Conservation (phyloP, 331 rosid species). For the Acacia pycnantha region DNA sequence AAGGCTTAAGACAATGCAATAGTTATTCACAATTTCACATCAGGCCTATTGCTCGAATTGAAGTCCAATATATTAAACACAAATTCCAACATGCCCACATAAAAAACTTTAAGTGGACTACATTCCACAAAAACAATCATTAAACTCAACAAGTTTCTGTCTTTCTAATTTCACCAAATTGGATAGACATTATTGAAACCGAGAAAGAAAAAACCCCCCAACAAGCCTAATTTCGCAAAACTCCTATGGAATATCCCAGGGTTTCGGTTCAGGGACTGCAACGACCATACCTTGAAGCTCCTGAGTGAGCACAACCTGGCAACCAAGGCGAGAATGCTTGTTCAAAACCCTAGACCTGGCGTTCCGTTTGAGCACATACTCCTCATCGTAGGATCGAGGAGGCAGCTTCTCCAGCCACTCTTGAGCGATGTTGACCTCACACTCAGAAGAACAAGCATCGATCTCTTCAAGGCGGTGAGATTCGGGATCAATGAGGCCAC, state of each 20-base stretch:
- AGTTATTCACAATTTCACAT: neutral
- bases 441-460: conserved; percentile 89
- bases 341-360: conserved; percentile 69
- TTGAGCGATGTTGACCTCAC: conserved; percentile 89
- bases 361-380: conserved; percentile 62
- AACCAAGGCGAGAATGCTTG: conserved; percentile 82
- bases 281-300: conserved; percentile 95
- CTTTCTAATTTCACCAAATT: conserved; percentile 15
- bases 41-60: neutral
- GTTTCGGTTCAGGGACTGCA: conserved; percentile 79
- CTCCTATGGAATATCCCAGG: conserved; percentile 88
- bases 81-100: conserved; percentile 7
- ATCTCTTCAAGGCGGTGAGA: conserved; percentile 91
- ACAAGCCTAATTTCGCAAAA: neutral
- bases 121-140: neutral
- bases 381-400: conserved; percentile 80
- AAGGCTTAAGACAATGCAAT: neutral
- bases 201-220: neutral
- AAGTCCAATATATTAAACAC: conserved; percentile 4
- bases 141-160: conserved; percentile 15
- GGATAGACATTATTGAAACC: conserved; percentile 29
- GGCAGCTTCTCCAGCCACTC: conserved; percentile 92
- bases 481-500: conserved; percentile 76
- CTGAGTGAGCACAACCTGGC: conserved; percentile 78
- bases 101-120: neutral